Conservation (phyloP, 192 early-diverging fungal species). For the Spizellomyces punctatus region DNA sequence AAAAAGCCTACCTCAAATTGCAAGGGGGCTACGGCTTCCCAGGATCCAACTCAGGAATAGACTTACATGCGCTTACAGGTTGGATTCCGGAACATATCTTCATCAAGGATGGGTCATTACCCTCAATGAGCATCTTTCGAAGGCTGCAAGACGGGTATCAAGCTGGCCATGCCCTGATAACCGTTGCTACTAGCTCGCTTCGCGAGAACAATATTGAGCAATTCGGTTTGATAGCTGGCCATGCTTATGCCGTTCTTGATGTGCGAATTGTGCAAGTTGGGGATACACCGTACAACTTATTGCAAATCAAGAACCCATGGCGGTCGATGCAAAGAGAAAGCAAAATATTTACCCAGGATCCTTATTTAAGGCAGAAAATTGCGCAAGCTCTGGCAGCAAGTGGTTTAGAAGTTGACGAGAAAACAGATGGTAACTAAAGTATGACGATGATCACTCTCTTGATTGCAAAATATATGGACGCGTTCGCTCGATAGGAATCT, state of each 20-base stretch:
- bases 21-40: constrained; percentile 96
- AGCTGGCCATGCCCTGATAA: constrained; percentile 76
- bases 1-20: constrained; percentile 95
- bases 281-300: background rate
- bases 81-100: constrained; percentile 95
- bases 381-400: no score
- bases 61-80: constrained; percentile 85
- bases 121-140: constrained; percentile 5
- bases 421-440: no score
- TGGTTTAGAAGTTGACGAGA: no score
- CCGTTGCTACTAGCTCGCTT: constrained; percentile 81
- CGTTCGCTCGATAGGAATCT: constrained; percentile 50
- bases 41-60: constrained; percentile 92
- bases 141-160: constrained; percentile 68
- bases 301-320: constrained; percentile 84
- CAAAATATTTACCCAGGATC: no score
- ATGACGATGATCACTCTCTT: no score
- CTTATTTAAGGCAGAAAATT: no score
- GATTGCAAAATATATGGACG: no score
- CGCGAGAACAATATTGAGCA: constrained; percentile 60
- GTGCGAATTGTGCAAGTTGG: background rate
- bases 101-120: constrained; percentile 62
- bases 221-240: constrained; percentile 82
- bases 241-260: constrained; percentile 78
- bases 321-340: constrained; percentile 32